Conservation (phyloP, 2,329 filamentous ascomycete genomes). For the Cladorrhinum sp. region DNA sequence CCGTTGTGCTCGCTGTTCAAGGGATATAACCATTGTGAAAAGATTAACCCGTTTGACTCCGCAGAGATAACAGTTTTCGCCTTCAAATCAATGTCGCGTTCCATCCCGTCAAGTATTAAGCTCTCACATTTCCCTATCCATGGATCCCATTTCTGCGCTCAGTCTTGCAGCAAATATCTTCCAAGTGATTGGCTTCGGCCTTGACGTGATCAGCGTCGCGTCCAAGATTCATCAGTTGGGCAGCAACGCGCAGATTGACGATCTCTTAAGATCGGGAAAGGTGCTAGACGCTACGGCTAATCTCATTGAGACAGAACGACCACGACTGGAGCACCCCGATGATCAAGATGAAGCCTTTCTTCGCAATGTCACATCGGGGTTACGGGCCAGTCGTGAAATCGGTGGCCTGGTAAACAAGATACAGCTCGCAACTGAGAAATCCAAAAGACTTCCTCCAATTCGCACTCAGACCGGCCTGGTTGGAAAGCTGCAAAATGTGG, state of each 20-base stretch:
- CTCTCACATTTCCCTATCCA: too few species aligned
- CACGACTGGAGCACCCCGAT: background rate
- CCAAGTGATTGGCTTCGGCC: background rate
- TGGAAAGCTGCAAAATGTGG: too few species aligned
- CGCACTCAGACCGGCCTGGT: too few species aligned
- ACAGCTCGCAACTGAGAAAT: too few species aligned
- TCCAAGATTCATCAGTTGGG: background rate
- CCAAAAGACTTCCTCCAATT: too few species aligned
- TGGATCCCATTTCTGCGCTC: background rate
- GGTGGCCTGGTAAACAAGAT: background rate
- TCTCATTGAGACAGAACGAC: background rate
- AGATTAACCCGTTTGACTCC: too few species aligned
- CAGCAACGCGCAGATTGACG: background rate
- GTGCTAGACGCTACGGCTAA: background rate
- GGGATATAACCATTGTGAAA: too few species aligned
- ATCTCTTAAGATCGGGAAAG: background rate
- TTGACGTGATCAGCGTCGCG: background rate
- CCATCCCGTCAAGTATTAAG: too few species aligned
- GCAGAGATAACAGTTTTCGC: too few species aligned
- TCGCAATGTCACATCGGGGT: background rate
- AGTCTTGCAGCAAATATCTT: background rate
- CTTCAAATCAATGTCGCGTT: too few species aligned
- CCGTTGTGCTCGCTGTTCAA: too few species aligned
- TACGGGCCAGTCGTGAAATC: background rate
- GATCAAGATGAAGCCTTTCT: background rate